Evolutionary conservation across 768 basidiomycete species (phyloP), one percentile per base, ranked within the genome.

Genomic region (Trametes punicea): DNA sequence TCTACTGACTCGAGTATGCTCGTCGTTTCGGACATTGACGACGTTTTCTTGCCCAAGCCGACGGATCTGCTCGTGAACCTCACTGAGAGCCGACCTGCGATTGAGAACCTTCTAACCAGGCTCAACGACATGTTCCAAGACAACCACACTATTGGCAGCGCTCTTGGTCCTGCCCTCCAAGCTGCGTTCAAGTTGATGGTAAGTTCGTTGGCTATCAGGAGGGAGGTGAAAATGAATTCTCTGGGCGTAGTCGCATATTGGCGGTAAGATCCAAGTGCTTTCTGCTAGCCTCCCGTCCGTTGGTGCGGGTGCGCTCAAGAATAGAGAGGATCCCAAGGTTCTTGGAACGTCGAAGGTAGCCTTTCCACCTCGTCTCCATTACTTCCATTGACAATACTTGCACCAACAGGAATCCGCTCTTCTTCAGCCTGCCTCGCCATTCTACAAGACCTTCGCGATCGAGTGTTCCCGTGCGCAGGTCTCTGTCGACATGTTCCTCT

Each of bases 401-500:
- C 11, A 6, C 2, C 48, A 11, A 5, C 62, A 93, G 87, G 97
- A 99, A 79, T 95, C 93, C 11, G 83, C 84, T 15, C 77, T 99
- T 11, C 81, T 99, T 30, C 93, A 95, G 77, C 81, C 97, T n/a
- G 93, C 90, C 0, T 89, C 88, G 16, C 82, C 88, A 3, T 99
- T 96, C 77, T 98, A 98, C 80, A 99, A 99, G 78, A 93, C 91
- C 0, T 98, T 98, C 62, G 94, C 97, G 16, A 99, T 98, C 66
- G 97, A 98, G 64, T 98, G 96, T 69, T 98, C 96, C 11, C 85
- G 95, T 55, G 87, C 91, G 4, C 97, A 98, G 71, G 92, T 99
- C 41, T 93, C 94, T 0, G 96, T 98, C 56, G 96, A 98, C 70
- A 98, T 99, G 96, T 98, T 98, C 86, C 77, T 99, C 55, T 98